phyloP scores from a whole-genome alignment of 495 filamentous ascomycete species.

The Cercophora newfieldiana region DNA sequence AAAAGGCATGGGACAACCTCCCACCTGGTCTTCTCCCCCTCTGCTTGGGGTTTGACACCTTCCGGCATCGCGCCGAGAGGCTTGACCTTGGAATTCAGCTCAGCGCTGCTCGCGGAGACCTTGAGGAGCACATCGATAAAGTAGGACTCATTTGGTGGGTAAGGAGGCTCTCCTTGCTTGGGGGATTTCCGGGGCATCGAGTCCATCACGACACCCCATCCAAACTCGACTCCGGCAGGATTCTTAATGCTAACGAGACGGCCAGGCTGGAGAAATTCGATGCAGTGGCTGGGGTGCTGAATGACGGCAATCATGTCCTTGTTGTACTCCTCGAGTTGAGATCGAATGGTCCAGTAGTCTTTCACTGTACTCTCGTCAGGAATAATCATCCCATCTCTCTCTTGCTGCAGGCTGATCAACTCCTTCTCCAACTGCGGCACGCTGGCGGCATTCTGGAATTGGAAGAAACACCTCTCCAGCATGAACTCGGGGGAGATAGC shows the following conservation, averaged over 20 bases:
- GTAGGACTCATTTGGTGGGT: conserved; percentile 68
- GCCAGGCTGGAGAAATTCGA: conserved; percentile 78
- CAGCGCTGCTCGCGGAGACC: conserved; percentile 58
- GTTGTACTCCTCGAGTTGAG: conserved; percentile 76
- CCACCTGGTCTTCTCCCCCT: conserved; percentile 52
- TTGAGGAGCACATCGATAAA: conserved; percentile 79
- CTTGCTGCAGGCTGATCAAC: conserved; percentile 68
- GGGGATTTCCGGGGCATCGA: conserved; percentile 59
- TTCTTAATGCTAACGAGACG: conserved; percentile 81
- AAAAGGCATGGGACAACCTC: conserved; percentile 85
- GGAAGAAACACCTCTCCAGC: conserved; percentile 94
- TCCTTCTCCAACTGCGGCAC: conserved; percentile 81
- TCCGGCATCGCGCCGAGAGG: conserved; percentile 37
- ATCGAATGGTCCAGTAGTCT: conserved; percentile 85
- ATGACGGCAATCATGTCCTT: conserved; percentile 87
- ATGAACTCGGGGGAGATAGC: conserved; percentile 96
- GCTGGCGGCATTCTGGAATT: conserved; percentile 92
- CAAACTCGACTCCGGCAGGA: conserved; percentile 70
- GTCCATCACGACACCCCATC: conserved; percentile 86
- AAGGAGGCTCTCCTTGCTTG: conserved; percentile 62
- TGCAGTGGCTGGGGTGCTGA: conserved; percentile 80
- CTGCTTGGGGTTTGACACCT: conserved; percentile 27
- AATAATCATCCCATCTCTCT: conserved; percentile 71
- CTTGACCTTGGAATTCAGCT: conserved; percentile 34
- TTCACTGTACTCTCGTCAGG: conserved; percentile 81